Percentiles rank a stretch among this genome's conserved stretches.
These are phyloP conservation scores for Boletus speciosus DNA, from an alignment of 768 basidiomycete genomes.

Conservation along the genomic window DNA sequence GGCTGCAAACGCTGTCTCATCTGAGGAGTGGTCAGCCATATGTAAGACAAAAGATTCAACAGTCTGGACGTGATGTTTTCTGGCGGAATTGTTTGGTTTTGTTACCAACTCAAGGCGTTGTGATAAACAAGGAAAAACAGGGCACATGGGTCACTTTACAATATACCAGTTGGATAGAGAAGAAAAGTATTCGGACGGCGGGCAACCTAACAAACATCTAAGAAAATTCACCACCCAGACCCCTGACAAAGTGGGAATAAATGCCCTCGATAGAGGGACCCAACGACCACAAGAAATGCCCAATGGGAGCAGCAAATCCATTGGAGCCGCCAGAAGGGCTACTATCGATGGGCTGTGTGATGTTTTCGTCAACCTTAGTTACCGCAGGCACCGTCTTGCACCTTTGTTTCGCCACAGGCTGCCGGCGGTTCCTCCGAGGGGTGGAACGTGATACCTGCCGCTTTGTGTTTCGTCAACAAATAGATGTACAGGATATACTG, in stretches of 20 bases:
- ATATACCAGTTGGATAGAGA: neutral
- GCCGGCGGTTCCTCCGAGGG: too few relatives aligned
- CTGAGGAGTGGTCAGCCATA: constrained; percentile 13
- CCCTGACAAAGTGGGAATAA: neutral
- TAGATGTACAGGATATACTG: neutral
- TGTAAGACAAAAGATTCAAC: neutral
- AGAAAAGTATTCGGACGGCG: neutral
- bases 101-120: constrained; percentile 11
- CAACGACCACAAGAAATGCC: constrained; percentile 2
- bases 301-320: neutral
- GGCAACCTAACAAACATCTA: neutral
- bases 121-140: constrained; percentile 12
- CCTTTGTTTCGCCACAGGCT: neutral
- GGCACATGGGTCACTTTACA: neutral
- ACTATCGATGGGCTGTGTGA: neutral
- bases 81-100: constrained; percentile 19
- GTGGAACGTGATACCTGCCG: too few relatives aligned
- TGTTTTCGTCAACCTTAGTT: neutral
- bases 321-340: neutral
- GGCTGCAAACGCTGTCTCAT: constrained; percentile 4
- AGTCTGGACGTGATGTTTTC: neutral
- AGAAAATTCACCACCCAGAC: neutral
- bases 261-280: neutral
- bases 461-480: neutral
- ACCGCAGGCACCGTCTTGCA: neutral